phyloP scores from a whole-genome alignment of 148 eudicot species.

The Fallopia convolvulus region DNA sequence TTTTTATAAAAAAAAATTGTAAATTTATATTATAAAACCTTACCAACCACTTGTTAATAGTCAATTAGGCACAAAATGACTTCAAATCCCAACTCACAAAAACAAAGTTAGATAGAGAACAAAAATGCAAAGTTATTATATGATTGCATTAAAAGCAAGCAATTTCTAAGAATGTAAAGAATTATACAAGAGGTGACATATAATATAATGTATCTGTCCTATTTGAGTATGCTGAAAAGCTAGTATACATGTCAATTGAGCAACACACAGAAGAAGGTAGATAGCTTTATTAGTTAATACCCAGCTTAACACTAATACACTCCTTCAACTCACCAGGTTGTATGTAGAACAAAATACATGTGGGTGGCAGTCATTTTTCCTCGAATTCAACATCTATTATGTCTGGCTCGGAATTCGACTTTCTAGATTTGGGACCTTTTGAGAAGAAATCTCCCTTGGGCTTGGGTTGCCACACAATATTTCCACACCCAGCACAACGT shows the following conservation, averaged over 20 bases:
- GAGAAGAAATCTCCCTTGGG: slow-evolving; percentile 66
- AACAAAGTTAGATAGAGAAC: neutral
- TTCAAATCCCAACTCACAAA: too few relatives aligned
- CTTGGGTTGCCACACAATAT: slow-evolving; percentile 86
- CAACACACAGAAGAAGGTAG: neutral
- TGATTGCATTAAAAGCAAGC: neutral
- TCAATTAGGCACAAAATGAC: too few relatives aligned
- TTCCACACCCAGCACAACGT: slow-evolving; percentile 71
- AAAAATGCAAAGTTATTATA: neutral
- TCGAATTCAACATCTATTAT: slow-evolving; percentile 87
- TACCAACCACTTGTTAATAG: too few relatives aligned
- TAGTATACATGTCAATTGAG: slow-evolving; percentile 3
- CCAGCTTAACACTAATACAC: neutral
- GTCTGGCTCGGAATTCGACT: slow-evolving; percentile 55
- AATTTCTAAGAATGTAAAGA: neutral
- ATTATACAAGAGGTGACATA: neutral
- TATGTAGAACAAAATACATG: neutral
- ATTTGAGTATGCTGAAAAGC: neutral
- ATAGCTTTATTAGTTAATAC: neutral
- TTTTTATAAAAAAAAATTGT: too few relatives aligned
- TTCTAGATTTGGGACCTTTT: slow-evolving; percentile 31
- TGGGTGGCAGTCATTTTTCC: slow-evolving; percentile 38
- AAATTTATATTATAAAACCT: too few relatives aligned
- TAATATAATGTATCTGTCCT: neutral
- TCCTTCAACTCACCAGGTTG: neutral